These are phyloP conservation scores for Juglanconis sp. DNA, from an alignment of 2,329 filamentous ascomycete genomes.

Conservation along the genomic window DNA sequence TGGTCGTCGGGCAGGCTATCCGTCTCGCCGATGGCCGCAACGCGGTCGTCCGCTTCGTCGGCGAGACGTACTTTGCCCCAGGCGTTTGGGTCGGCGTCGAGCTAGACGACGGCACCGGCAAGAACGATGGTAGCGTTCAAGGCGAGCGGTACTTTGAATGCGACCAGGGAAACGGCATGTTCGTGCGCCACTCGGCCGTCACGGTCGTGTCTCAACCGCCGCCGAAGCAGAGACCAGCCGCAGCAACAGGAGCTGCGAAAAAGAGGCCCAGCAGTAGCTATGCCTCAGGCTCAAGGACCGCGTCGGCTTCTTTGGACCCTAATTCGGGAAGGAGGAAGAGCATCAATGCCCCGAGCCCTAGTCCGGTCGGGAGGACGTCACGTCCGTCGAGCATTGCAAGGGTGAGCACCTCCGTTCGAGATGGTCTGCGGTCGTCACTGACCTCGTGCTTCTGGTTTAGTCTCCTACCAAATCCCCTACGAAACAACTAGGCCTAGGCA, in stretches of 20 bases:
- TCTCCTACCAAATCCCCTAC: conserved; percentile 78
- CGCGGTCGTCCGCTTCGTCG: conserved; percentile 77
- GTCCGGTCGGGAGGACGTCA: conserved; percentile 58
- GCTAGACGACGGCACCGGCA: conserved; percentile 75
- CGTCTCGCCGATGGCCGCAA: conserved; percentile 74
- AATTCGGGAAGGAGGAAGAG: conserved; percentile 61
- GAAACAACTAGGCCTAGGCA: conserved; percentile 62
- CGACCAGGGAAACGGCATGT: conserved; percentile 73
- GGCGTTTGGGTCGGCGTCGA: conserved; percentile 91
- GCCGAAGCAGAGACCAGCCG: conserved; percentile 33
- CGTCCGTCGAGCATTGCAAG: conserved; percentile 55
- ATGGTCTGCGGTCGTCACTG: not conserved
- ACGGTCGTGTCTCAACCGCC: conserved; percentile 52
- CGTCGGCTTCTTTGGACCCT: conserved; percentile 47
- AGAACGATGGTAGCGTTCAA: conserved; percentile 91
- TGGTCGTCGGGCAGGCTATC: conserved; percentile 69
- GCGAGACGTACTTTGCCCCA: conserved; percentile 72
- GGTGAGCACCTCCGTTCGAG: conserved; percentile 37
- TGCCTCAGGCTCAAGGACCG: conserved; percentile 36
- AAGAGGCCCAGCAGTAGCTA: conserved; percentile 48
- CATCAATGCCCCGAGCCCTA: conserved; percentile 69
- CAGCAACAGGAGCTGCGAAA: conserved; percentile 35
- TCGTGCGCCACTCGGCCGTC: conserved; percentile 72
- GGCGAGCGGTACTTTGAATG: conserved; percentile 89
- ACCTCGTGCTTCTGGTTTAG: conserved; percentile 35